phyloP scores from a whole-genome alignment of 2,329 filamentous ascomycete genomes.

The Cladorrhinum sp. region DNA sequence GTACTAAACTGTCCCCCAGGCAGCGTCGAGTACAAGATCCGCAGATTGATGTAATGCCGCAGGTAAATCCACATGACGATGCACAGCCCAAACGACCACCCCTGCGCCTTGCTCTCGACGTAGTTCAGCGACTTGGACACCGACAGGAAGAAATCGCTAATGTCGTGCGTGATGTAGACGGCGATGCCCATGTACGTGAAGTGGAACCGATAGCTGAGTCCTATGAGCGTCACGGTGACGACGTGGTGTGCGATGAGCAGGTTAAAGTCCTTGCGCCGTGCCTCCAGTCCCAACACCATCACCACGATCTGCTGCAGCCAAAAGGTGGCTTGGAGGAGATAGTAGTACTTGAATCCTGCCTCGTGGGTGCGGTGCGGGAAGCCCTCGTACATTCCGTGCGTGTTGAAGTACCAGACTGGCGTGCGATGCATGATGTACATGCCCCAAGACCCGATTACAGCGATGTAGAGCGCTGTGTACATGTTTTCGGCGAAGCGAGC shows the following conservation, averaged over 20 bases:
- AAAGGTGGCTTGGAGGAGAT: conserved; percentile 70
- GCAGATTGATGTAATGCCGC: conserved; percentile 64
- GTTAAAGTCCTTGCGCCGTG: conserved; percentile 71
- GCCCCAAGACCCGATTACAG: conserved; percentile 63
- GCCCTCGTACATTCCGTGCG: conserved; percentile 65
- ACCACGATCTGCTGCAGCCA: conserved; percentile 74
- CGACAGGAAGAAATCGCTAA: conserved; percentile 73
- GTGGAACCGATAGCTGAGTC: conserved; percentile 69
- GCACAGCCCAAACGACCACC: conserved; percentile 65
- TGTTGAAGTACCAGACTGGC: conserved; percentile 74
- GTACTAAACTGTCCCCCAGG: conserved; percentile 49
- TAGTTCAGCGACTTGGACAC: conserved; percentile 73
- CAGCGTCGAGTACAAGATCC: conserved; percentile 56
- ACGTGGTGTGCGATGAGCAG: conserved; percentile 72
- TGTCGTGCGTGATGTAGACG: conserved; percentile 72
- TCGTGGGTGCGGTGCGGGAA: conserved; percentile 68
- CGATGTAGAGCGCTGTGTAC: conserved; percentile 72
- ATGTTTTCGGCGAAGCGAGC: conserved; percentile 73
- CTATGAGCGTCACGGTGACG: conserved; percentile 66
- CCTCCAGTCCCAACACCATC: conserved; percentile 65
- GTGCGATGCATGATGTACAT: conserved; percentile 68
- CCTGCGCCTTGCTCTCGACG: conserved; percentile 58
- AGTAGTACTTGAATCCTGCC: conserved; percentile 69
- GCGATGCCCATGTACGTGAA: conserved; percentile 73
- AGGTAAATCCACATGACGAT: conserved; percentile 67